Base-by-base conservation (phyloP, 2,329 filamentous ascomycete species). In the Exophiala oligosperma region DNA sequence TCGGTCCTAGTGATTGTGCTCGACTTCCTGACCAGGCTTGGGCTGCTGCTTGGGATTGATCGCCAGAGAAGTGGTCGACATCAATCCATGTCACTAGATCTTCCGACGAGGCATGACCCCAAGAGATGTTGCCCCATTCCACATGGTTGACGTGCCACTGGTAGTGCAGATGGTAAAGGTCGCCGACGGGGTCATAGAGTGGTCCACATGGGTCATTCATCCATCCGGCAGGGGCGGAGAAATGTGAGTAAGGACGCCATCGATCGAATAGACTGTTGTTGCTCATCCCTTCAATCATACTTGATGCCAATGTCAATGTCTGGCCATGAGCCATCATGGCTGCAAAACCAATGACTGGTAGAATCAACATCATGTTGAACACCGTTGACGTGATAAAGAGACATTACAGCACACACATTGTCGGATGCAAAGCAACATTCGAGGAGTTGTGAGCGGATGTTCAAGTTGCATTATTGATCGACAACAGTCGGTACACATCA, bases 121-220 rank as follows among this genome's bases (percentile, higher is more conserved):
- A 78, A 4, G 73, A 70, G 8, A 77, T 74, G 46, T 77, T 70
- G 71, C 75, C 76, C 76, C 77, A 14, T 71, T 68, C 9, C 76
- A 73, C 48, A 76, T 71, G 14, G 29, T 71, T 68, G 0, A 74
- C 74, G 59, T 77, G 77, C 69, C 73, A 76, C 66, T 78, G 76
- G 49, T 73, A 77, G 9, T 68, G 71, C 3, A 77, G 24, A 52
- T 77, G 75, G 44, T 77, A 77, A 8, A 71, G 59, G 3, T 66
- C 65, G 7, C 72, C 74, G n/a, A 53, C 54, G 2, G 73, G 70
- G 49, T 77, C 74, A 54, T 74, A 76, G 26, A 71, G 69, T 4
- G 72, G 69, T 1, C 73, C 75, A 60, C 74, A 76, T 3, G 76
- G 76, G 44, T 77, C 75, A 52, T 78, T 78, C 64, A 76, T 68